These are phyloP conservation scores for Chenopodium formosanum DNA, from an alignment of 148 eudicot species.

Conservation along the genomic window DNA sequence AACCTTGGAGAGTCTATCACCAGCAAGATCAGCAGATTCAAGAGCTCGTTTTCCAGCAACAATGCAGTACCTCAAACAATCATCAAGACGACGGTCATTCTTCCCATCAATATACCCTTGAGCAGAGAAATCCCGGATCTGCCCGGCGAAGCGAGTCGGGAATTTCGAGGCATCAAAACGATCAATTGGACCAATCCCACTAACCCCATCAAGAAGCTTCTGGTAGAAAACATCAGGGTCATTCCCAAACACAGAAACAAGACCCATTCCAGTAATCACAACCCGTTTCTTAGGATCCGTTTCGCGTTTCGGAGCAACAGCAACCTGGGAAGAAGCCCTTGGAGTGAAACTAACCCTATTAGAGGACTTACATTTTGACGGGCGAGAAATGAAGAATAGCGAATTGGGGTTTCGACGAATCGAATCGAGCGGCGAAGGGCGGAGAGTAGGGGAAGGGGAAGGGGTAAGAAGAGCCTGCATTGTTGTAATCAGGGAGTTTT, in stretches of 20 bases:
- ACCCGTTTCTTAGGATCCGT: slow-evolving; percentile 92
- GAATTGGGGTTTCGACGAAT: slow-evolving; percentile 33
- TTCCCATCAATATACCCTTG: slow-evolving; percentile 70
- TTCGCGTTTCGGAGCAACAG: slow-evolving; percentile 62
- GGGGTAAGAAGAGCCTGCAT: slow-evolving; percentile 65
- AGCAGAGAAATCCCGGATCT: slow-evolving; percentile 53
- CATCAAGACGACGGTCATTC: slow-evolving; percentile 62
- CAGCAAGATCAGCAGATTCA: slow-evolving; percentile 54
- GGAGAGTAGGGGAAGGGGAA: slow-evolving; percentile 39
- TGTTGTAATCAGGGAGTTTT: not conserved
- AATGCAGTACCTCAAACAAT: slow-evolving; percentile 60
- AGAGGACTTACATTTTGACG: slow-evolving; percentile 16
- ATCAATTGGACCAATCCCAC: slow-evolving; percentile 69
- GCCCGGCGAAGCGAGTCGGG: slow-evolving; percentile 72
- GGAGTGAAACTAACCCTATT: slow-evolving; percentile 20
- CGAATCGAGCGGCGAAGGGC: slow-evolving; percentile 49
- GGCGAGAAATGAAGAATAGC: slow-evolving; percentile 9
- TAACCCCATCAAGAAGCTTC: slow-evolving; percentile 73
- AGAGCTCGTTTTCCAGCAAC: slow-evolving; percentile 78
- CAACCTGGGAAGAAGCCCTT: slow-evolving; percentile 20
- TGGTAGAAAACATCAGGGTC: slow-evolving; percentile 75
- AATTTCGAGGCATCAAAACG: slow-evolving; percentile 88
- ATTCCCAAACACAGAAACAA: slow-evolving; percentile 89
- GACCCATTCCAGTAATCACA: slow-evolving; percentile 86
- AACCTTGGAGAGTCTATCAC: slow-evolving; percentile 55